These are phyloP conservation scores for Fusarium sp. DNA, from an alignment of 2,329 filamentous ascomycete genomes.

Conservation along the genomic window DNA sequence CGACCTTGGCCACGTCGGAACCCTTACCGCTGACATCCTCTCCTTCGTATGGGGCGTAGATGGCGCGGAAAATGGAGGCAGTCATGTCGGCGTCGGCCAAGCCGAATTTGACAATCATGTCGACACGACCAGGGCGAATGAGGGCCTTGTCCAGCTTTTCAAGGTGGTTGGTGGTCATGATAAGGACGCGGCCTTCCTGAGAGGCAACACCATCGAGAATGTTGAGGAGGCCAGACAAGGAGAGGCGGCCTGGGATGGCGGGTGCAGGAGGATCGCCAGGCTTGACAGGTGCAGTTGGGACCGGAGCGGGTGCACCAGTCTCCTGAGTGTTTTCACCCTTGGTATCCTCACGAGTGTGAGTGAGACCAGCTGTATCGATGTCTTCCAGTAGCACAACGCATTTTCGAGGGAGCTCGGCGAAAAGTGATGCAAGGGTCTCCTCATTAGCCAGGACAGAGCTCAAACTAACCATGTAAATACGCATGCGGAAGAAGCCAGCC, in stretches of 20 bases:
- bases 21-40: constrained; percentile 35
- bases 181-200: constrained; percentile 73
- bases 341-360: constrained; percentile 67
- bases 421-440: constrained; percentile 75
- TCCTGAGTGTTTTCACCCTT: constrained; percentile 49
- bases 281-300: constrained; percentile 13
- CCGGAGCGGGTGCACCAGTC: constrained; percentile 38
- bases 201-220: constrained; percentile 82
- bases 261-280: constrained; percentile 23
- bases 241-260: constrained; percentile 62
- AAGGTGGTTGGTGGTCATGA: constrained; percentile 77
- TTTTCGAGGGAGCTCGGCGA: constrained; percentile 76
- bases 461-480: constrained; percentile 80
- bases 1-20: constrained; percentile 24
- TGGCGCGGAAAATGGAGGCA: constrained; percentile 70
- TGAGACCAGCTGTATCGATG: constrained; percentile 80
- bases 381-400: constrained; percentile 84
- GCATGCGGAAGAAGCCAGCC: constrained; percentile 78
- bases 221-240: constrained; percentile 84
- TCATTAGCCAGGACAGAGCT: constrained; percentile 75
- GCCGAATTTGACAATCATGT: constrained; percentile 72
- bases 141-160: constrained; percentile 74
- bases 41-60: constrained; percentile 68
- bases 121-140: constrained; percentile 74
- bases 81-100: constrained; percentile 68